These are phyloP conservation scores for Talaromyces sp. DNA, from an alignment of 2,329 filamentous ascomycete species.

Conservation along the genomic window DNA sequence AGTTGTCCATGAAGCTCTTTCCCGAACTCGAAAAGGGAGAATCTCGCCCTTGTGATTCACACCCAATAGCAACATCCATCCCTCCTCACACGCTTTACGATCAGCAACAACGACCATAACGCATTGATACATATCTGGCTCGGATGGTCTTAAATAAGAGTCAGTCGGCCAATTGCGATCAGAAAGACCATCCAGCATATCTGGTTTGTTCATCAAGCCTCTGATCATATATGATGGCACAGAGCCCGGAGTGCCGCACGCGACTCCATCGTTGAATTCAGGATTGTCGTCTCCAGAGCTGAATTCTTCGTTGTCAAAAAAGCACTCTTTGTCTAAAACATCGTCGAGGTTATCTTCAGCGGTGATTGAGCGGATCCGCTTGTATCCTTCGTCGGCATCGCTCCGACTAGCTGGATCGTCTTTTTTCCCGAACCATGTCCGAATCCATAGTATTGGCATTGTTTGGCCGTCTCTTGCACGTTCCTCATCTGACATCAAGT, in stretches of 20 bases:
- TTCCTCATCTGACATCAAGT: constrained; percentile 14
- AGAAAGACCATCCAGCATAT: constrained; percentile 15
- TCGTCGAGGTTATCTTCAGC: neutral
- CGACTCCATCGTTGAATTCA: constrained; percentile 14
- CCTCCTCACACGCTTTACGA: constrained; percentile 23
- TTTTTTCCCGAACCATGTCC: constrained; percentile 20
- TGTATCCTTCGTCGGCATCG: constrained; percentile 15
- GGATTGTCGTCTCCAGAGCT: neutral
- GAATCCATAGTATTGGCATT: constrained; percentile 12
- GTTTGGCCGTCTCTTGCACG: constrained; percentile 9
- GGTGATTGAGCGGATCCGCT: neutral
- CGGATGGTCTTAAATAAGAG: no score
- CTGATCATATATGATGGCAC: constrained; percentile 16
- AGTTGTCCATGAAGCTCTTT: constrained; percentile 4
- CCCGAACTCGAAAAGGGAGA: constrained; percentile 19
- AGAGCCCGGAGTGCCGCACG: constrained; percentile 13
- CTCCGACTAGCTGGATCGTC: constrained; percentile 10
- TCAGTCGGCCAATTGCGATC: neutral
- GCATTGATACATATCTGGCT: neutral
- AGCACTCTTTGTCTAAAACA: no score
- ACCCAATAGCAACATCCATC: constrained; percentile 19
- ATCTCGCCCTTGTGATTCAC: constrained; percentile 19
- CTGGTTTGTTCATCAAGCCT: constrained; percentile 19
- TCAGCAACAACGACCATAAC: constrained; percentile 18
- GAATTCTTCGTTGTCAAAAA: neutral